These are phyloP conservation scores for Podila minutissima DNA, from an alignment of 192 early-diverging fungal genomes.

Conservation along the genomic window DNA sequence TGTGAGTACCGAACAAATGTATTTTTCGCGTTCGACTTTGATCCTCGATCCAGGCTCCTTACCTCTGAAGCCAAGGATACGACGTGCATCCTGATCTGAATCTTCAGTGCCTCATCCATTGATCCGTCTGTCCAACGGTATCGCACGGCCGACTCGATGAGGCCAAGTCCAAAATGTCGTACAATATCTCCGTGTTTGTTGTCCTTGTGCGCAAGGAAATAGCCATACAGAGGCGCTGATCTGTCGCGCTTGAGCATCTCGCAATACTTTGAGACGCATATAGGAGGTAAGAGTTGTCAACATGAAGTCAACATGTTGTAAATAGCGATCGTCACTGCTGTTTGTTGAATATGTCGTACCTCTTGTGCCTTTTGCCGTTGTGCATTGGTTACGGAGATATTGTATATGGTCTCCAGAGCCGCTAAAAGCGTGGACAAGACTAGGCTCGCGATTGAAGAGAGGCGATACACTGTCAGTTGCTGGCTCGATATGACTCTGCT, in stretches of 20 bases:
- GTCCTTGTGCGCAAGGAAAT: constrained; percentile 61
- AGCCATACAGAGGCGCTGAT: constrained; percentile 60
- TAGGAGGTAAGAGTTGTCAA: not conserved
- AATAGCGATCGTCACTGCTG: not conserved
- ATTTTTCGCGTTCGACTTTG: no score
- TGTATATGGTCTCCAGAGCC: constrained; percentile 60
- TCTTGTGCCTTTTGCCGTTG: constrained; percentile 54
- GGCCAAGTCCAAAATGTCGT: constrained; percentile 68
- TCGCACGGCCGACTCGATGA: constrained; percentile 64
- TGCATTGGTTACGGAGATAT: constrained; percentile 49
- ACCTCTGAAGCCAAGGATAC: constrained; percentile 52
- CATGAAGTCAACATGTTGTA: not conserved
- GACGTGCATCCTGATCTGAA: constrained; percentile 48
- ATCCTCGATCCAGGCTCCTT: not conserved
- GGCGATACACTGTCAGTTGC: no score
- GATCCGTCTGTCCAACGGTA: constrained; percentile 65
- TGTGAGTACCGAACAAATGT: not conserved
- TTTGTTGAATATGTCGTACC: constrained; percentile 24
- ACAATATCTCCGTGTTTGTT: constrained; percentile 57
- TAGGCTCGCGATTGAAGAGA: not conserved
- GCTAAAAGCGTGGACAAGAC: constrained; percentile 48
- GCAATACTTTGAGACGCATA: constrained; percentile 49
- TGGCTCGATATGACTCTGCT: not conserved
- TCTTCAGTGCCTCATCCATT: constrained; percentile 37
- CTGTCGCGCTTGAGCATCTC: constrained; percentile 59